Conservation (phyloP, 1,284 basidiomycete genomes). For the Porodaedalea pini region DNA sequence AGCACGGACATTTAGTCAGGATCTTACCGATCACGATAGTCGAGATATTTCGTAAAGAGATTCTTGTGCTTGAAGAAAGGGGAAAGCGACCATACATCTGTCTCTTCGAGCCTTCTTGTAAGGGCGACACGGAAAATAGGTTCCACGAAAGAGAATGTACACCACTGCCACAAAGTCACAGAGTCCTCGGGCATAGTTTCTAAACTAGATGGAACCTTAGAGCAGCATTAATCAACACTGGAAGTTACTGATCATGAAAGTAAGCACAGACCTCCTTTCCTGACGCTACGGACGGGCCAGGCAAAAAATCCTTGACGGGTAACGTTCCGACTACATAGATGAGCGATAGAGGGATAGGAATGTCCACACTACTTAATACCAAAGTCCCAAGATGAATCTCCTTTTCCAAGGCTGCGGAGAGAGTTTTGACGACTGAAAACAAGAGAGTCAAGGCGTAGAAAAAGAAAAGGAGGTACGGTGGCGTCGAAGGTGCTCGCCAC, state of each 20-base stretch:
- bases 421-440: constrained; percentile 35
- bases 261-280: constrained; percentile 39
- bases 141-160: constrained; percentile 73
- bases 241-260: background rate
- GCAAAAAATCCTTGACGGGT: constrained; percentile 43
- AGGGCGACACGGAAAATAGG: constrained; percentile 60
- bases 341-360: constrained; percentile 37
- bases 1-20: background rate
- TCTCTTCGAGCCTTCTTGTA: constrained; percentile 55
- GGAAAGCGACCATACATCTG: constrained; percentile 72
- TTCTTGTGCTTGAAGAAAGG: constrained; percentile 69
- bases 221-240: background rate
- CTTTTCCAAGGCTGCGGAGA: constrained; percentile 27
- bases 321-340: constrained; percentile 51
- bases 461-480: constrained; percentile 49
- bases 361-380: constrained; percentile 30
- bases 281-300: constrained; percentile 46
- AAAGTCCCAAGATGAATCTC: constrained; percentile 14
- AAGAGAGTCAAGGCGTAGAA: constrained; percentile 40
- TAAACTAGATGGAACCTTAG: constrained; percentile 46
- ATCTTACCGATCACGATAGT: constrained; percentile 44
- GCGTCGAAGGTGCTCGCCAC: constrained; percentile 42
- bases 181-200: constrained; percentile 68
- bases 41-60: constrained; percentile 60
- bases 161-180: constrained; percentile 75